Conservation (phyloP, 2,329 filamentous ascomycete genomes). For the Calonectria crousiana region DNA sequence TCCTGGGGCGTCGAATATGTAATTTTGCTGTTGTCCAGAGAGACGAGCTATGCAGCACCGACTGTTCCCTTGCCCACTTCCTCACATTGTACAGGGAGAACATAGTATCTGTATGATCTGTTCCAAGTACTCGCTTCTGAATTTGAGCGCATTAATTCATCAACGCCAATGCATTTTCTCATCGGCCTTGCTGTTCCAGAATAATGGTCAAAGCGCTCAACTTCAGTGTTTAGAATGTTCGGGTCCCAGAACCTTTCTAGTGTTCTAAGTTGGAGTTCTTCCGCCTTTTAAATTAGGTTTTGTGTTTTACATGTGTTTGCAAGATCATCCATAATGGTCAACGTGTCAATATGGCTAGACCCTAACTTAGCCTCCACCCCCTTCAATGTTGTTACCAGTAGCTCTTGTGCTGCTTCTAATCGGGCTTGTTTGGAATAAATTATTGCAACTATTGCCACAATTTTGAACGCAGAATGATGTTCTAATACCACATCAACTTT, state of each 20-base stretch:
- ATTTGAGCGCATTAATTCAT: background rate
- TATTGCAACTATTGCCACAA: too few species aligned
- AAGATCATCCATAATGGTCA: background rate
- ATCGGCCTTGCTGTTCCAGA: background rate
- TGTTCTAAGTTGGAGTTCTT: background rate
- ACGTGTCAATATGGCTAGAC: too few species aligned
- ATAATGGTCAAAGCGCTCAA: background rate
- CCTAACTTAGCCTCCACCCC: too few species aligned
- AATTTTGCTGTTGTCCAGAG: background rate
- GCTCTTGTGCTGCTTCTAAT: too few species aligned
- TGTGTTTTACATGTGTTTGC: background rate
- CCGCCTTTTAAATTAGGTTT: background rate
- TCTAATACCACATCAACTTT: background rate
- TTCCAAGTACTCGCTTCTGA: background rate
- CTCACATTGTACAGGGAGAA: background rate
- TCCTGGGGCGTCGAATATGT: background rate
- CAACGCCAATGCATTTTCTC: background rate
- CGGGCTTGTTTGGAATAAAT: too few species aligned
- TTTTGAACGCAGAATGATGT: background rate
- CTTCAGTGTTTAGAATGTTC: background rate
- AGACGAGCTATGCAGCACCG: background rate
- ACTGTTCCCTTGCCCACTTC: background rate
- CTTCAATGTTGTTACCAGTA: too few species aligned
- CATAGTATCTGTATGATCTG: background rate
- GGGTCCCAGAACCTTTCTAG: background rate